phyloP scores from a whole-genome alignment of 345 rosid species.

The Aquilaria yunnanensis region DNA sequence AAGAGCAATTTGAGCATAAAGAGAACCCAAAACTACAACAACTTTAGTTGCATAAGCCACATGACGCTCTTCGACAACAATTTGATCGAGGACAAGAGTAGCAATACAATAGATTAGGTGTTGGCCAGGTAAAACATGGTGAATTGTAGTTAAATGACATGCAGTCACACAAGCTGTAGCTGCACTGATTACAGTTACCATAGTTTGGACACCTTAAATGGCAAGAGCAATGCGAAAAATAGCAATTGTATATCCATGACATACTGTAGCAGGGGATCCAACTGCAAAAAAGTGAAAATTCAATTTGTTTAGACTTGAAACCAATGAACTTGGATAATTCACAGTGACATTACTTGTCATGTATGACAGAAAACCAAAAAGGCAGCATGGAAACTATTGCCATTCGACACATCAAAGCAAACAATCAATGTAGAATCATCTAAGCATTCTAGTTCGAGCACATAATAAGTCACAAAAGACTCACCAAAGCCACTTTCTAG shows the following conservation, averaged over 20 bases:
- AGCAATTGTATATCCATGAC: not conserved
- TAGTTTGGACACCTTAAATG: not conserved
- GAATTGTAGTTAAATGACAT: not conserved
- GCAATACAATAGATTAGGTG: not conserved
- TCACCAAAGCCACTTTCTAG: too few relatives aligned
- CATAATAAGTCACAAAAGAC: too few relatives aligned
- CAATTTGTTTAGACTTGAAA: not conserved
- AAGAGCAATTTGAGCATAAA: constrained; percentile 37
- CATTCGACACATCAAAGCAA: too few relatives aligned
- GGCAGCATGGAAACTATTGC: too few relatives aligned
- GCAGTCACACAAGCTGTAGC: not conserved
- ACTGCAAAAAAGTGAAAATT: not conserved
- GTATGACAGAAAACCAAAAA: too few relatives aligned
- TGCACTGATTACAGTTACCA: not conserved
- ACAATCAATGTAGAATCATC: too few relatives aligned
- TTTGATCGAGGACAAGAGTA: constrained; percentile 32
- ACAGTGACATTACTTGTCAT: too few relatives aligned
- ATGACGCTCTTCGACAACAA: constrained; percentile 33
- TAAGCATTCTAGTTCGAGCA: too few relatives aligned
- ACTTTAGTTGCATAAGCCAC: constrained; percentile 10
- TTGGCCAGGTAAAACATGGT: not conserved
- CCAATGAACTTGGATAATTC: too few relatives aligned
- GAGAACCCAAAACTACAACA: constrained; percentile 37
- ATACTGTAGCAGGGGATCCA: not conserved
- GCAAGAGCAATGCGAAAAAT: not conserved